phyloP scores from a whole-genome alignment of 495 filamentous ascomycete genomes.

The Darksidea phi region DNA sequence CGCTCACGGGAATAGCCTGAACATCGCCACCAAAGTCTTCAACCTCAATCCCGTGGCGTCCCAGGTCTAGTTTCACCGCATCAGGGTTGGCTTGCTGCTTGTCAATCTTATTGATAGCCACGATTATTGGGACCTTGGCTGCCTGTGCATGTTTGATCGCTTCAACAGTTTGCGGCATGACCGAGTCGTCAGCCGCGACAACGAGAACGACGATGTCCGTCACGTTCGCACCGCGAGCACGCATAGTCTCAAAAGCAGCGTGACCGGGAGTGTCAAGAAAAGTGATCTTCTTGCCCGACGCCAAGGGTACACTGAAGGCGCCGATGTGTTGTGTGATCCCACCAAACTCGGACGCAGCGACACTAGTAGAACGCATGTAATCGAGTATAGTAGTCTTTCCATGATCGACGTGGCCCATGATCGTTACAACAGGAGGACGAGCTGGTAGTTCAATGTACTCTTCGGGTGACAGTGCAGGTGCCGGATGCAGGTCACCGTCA shows the following conservation, averaged over 20 bases:
- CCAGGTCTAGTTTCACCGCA: constrained; percentile 82
- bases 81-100: constrained; percentile 77
- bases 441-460: constrained; percentile 68
- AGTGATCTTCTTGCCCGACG: constrained; percentile 81
- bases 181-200: constrained; percentile 94
- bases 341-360: constrained; percentile 87
- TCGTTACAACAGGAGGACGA: constrained; percentile 92
- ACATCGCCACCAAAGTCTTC: constrained; percentile 96
- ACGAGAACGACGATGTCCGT: constrained; percentile 97
- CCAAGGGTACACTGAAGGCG: constrained; percentile 91
- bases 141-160: constrained; percentile 89
- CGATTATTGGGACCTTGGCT: constrained; percentile 93
- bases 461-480: constrained; percentile 56
- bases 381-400: constrained; percentile 97
- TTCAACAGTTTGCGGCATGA: constrained; percentile 96
- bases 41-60: constrained; percentile 80
- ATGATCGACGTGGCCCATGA: constrained; percentile 99
- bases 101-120: constrained; percentile 98
- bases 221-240: constrained; percentile 89
- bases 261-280: constrained; percentile 98
- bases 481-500: constrained; percentile 67
- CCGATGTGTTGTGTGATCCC: constrained; percentile 99
- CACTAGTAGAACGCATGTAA: constrained; percentile 87
- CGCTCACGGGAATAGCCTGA: constrained; percentile 85
- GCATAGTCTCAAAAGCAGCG: constrained; percentile 93